Percentiles rank a stretch among this genome's conserved stretches.
phyloP scores from a whole-genome alignment of 2,329 filamentous ascomycete genomes.

The Aspergillus fischeri region DNA sequence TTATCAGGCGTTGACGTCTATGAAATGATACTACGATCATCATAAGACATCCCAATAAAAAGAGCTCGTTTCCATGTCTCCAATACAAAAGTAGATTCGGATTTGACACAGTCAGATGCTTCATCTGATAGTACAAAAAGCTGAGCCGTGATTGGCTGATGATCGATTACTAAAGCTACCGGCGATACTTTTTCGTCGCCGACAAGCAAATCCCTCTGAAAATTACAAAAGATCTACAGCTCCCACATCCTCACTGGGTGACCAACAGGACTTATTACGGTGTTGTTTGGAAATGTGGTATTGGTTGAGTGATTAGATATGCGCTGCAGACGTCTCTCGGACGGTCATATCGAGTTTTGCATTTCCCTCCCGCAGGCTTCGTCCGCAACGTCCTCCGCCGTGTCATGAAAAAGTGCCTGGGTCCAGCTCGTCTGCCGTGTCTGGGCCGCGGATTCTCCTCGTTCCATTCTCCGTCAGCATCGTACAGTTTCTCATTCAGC shows the following conservation, averaged over 20 bases:
- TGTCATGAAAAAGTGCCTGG: conserved; percentile 43
- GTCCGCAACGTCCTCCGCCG: conserved; percentile 23
- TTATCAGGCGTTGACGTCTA: neutral
- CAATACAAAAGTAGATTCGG: neutral
- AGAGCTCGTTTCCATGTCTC: neutral
- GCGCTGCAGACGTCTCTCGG: conserved; percentile 19
- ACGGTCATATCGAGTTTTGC: conserved; percentile 25
- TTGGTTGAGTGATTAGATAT: conserved; percentile 24
- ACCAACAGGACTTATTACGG: neutral
- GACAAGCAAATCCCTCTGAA: neutral
- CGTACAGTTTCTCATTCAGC: conserved; percentile 4
- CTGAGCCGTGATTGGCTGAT: neutral
- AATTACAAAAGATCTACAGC: neutral
- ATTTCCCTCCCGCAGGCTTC: conserved; percentile 23
- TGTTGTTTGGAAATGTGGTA: conserved; percentile 6
- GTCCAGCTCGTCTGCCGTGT: conserved; percentile 32
- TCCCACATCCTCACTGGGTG: neutral
- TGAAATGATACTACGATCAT: neutral
- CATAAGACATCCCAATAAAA: neutral
- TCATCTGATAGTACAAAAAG: neutral
- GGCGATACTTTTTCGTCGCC: neutral
- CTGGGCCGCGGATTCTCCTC: conserved; percentile 26
- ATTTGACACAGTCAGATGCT: neutral
- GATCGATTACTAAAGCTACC: neutral
- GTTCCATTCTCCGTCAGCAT: conserved; percentile 10